Evolutionary conservation across 2,329 filamentous ascomycete species (phyloP).

Genomic region (Colletotrichum spaethianum): DNA sequence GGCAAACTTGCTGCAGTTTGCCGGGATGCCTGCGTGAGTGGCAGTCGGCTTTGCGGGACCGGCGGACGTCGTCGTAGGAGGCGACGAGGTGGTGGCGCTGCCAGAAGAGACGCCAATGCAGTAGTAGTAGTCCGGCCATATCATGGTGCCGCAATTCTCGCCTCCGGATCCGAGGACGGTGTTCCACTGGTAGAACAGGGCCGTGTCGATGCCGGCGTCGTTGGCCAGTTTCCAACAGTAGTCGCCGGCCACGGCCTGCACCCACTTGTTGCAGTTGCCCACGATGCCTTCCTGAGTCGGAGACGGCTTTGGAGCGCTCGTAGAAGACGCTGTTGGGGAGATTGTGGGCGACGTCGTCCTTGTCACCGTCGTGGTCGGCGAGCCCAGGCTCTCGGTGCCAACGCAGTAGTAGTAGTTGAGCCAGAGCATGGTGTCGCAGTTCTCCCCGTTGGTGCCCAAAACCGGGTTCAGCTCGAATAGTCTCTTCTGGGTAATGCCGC

Average conservation of each 20-base stretch:
- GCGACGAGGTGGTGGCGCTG: not conserved
- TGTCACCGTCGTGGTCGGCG: slow-evolving; percentile 6
- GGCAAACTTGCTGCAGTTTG: slow-evolving; percentile 18
- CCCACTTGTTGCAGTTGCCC: slow-evolving; percentile 39
- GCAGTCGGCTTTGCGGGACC: slow-evolving; percentile 19
- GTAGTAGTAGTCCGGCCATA: slow-evolving; percentile 43
- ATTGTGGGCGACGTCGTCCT: slow-evolving; percentile 4
- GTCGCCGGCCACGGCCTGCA: slow-evolving; percentile 10
- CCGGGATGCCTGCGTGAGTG: slow-evolving; percentile 14
- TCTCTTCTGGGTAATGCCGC: no score
- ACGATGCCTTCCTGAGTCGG: slow-evolving; percentile 23
- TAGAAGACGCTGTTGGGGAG: not conserved
- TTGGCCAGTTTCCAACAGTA: slow-evolving; percentile 24
- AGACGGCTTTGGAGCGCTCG: slow-evolving; percentile 22
- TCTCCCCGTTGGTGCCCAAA: slow-evolving; percentile 29
- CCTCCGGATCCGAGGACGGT: slow-evolving; percentile 30
- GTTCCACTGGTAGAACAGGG: slow-evolving; percentile 21
- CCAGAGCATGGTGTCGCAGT: slow-evolving; percentile 46
- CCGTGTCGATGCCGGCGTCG: slow-evolving; percentile 14
- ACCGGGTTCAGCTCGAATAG: no score
- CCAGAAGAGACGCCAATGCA: slow-evolving; percentile 41
- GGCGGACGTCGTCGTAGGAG: slow-evolving; percentile 5
- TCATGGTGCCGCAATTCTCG: no score
- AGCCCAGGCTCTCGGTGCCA: not conserved
- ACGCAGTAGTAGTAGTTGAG: slow-evolving; percentile 47